Evolutionary conservation across 208 protist genomes (phyloP).

Genomic region (Polymyxa betae): DNA sequence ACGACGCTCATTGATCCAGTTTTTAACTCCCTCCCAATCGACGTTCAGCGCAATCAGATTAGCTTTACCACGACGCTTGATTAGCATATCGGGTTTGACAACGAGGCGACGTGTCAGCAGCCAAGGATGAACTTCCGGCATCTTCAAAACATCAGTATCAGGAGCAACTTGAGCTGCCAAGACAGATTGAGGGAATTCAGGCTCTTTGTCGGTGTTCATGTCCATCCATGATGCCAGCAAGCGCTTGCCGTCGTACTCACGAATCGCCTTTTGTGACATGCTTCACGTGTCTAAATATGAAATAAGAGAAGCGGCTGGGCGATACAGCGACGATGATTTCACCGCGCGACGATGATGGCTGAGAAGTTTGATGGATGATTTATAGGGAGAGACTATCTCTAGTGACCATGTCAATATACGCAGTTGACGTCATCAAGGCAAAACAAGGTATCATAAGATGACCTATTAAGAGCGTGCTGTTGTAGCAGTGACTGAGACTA

Average conservation of each 20-base stretch:
- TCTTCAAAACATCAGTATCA: conserved; percentile 59
- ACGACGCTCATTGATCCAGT: conserved; percentile 75
- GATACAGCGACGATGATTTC: no score
- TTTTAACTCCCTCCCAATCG: conserved; percentile 69
- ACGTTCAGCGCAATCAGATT: conserved; percentile 79
- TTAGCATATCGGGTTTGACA: conserved; percentile 79
- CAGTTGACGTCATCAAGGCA: no score
- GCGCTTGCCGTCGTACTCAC: conserved; percentile 75
- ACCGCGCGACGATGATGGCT: no score
- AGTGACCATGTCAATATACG: no score
- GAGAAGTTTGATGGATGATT: no score
- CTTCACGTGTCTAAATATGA: neutral
- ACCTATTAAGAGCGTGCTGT: no score
- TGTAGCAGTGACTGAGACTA: no score
- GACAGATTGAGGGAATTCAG: neutral
- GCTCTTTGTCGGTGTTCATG: conserved; percentile 47
- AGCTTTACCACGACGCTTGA: conserved; percentile 80
- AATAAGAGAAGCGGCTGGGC: no score
- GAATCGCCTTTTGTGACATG: conserved; percentile 75
- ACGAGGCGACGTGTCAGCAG: conserved; percentile 74
- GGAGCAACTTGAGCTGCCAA: conserved; percentile 61
- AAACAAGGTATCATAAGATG: no score
- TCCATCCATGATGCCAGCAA: conserved; percentile 69
- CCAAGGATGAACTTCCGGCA: conserved; percentile 70
- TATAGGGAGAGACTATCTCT: no score